These are phyloP conservation scores for Cordyceps cicadae DNA, from an alignment of 2,329 filamentous ascomycete genomes.

Conservation along the genomic window DNA sequence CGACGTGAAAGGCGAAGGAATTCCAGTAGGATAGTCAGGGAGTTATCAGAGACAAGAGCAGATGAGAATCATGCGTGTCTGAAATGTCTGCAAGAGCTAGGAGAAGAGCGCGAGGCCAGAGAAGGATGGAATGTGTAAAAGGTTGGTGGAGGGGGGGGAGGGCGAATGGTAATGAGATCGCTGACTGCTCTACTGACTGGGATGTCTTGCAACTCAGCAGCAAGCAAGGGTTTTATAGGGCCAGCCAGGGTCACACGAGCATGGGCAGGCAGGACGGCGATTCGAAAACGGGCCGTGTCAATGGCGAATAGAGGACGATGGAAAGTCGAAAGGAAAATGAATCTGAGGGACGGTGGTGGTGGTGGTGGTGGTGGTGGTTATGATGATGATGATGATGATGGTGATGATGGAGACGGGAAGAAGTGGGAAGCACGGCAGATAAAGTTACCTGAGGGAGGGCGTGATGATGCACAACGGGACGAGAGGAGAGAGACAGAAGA, in stretches of 20 bases:
- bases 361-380: too few species aligned
- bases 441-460: neutral
- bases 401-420: neutral
- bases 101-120: neutral
- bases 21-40: neutral
- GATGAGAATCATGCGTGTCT: neutral
- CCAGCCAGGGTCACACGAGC: slow-evolving; percentile 1
- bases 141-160: neutral
- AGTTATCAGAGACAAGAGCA: neutral
- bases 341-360: neutral
- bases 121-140: neutral
- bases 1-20: neutral
- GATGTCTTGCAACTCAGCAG: too few species aligned
- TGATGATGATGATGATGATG: neutral
- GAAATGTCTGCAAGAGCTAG: neutral
- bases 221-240: neutral
- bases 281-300: neutral
- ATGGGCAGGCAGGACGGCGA: neutral
- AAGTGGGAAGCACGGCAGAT: neutral
- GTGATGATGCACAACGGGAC: neutral
- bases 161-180: neutral
- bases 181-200: too few species aligned
- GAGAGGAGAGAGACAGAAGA: neutral
- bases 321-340: neutral
- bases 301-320: neutral